Evolutionary conservation across 2,329 filamentous ascomycete genomes (phyloP), one percentile per base, ranked within the genome.

Genomic region (Plenodomus biglobosus): DNA sequence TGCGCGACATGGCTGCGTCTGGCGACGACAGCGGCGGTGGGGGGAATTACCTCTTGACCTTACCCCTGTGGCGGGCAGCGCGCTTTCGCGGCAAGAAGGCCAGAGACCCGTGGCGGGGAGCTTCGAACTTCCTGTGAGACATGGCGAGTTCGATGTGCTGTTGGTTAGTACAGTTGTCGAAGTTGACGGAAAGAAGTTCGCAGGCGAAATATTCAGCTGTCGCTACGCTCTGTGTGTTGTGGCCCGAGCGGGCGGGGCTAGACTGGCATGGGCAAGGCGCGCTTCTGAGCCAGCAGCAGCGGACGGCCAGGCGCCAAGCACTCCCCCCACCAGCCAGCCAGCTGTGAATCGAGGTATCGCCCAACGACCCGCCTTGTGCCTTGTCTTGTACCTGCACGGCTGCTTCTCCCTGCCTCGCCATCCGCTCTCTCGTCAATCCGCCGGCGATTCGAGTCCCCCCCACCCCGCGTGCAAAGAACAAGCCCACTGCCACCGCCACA

Each of bases 11-110:
- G 27, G 11, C 6, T 52, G 56, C 40, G 48, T 57, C 50, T 52
- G 40, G 49, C 39, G 42, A 44, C 18, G 34, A 42, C 46, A 18
- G 42, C 39, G 52, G 84, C 85, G 32, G 35, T 45, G 84, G n/a
- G n/a, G n/a, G n/a, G n/a, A 84, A 84, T 85, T 83, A 95, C 91
- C 87, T 91, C 90, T 96, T 96, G 77, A 96, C 92, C 85, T 95
- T 95, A 78, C 92, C 92, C 72, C 92, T 83, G 81, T 97, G 92
- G 73, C 92, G 85, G 78, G 91, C 84, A 73, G 91, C 90, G 75
- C 92, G 87, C 90, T 96, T 96, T 59, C 77, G 75, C 59, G 77
- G 77, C 72, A 78, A 71, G 74, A 77, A 79, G 50, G 76, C 76
- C 75, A 97, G 66, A 63, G 76, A 79, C 55, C 92, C 94, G 83